Evolutionary conservation across 1,139 yeast genomes (phyloP), one percentile per base, ranked within the genome.

Genomic region (Geotrichum siamense): DNA sequence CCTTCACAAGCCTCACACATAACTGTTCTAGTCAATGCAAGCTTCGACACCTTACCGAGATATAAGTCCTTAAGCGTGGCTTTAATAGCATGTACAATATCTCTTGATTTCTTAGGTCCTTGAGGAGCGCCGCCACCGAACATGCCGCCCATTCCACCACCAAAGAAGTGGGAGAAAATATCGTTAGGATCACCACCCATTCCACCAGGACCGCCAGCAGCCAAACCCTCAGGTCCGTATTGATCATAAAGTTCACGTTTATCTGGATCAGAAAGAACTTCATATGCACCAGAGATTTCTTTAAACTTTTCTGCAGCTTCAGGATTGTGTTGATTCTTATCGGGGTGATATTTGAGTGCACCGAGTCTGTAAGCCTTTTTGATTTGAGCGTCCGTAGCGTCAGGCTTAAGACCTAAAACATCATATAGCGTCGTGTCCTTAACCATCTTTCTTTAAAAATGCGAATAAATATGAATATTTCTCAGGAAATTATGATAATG

Each of bases 261-360:
- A 61, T 87, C 84, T 25, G 82, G 72, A 61, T 89, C 97, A 8
- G 86, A 76, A 52, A 91, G 73, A 26, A 86, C 72, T 67, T 91
- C 97, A 63, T 91, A 64, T 13, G 96, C 95, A 50, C 76, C 76
- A 23, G 91, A 78, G 51, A 83, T 73, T 63, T 85, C 95, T 69
- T 89, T 89, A 68, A 89, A 89, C 69, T 86, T 89, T 63, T 91
- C 98, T 45, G 96, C 94, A 30, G 96, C 97, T 55, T 76, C 80
- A 62, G 84, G 95, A 47, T 87, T 83, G 39, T 76, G 74, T 47
- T 82, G 81, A 62, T 82, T 44, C 35, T 44, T 44, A 27, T 91
- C 98, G 50, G 98, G 98, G 65, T 91, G 98, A 68, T 79, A 83
- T 62, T 84, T 87, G 60, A 91, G 75, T 19, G 98, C 98, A 39